phyloP scores from a whole-genome alignment of 768 basidiomycete genomes.

The Suillus weaverae region DNA sequence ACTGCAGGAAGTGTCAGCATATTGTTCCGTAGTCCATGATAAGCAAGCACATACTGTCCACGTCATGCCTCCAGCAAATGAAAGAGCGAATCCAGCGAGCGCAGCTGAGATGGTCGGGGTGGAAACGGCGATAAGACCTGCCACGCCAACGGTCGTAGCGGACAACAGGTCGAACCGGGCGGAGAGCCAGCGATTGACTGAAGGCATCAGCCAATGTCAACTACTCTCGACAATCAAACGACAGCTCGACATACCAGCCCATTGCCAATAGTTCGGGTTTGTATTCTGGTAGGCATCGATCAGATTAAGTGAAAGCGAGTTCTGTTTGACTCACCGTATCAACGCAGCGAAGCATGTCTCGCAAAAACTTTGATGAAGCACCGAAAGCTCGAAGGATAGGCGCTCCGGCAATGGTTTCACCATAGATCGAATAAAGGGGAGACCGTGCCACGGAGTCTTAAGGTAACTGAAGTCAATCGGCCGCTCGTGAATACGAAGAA shows the following conservation, averaged over 20 bases:
- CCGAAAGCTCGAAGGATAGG: constrained; percentile 79
- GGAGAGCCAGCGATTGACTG: constrained; percentile 90
- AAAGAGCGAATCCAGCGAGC: constrained; percentile 81
- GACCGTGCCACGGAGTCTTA: constrained; percentile 51
- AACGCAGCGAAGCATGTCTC: constrained; percentile 80
- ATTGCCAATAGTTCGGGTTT: constrained; percentile 89
- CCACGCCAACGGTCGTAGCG: constrained; percentile 68
- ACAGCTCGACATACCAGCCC: constrained; percentile 59
- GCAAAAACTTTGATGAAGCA: constrained; percentile 80
- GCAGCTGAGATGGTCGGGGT: constrained; percentile 76
- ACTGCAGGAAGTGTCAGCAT: constrained; percentile 32
- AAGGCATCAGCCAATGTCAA: constrained; percentile 9
- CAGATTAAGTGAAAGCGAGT: background rate
- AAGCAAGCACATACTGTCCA: constrained; percentile 49
- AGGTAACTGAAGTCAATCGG: background rate
- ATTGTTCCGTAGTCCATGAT: background rate
- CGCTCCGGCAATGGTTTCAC: constrained; percentile 51
- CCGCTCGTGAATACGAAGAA: background rate
- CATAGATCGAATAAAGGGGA: constrained; percentile 47
- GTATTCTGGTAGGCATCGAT: constrained; percentile 40
- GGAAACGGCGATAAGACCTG: constrained; percentile 63
- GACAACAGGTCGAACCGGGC: constrained; percentile 85
- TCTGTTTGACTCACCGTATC: constrained; percentile 59
- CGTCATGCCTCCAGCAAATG: constrained; percentile 79
- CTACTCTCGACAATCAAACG: background rate